These are phyloP conservation scores for Candida germanica DNA, from an alignment of 805 yeast genomes.

Conservation along the genomic window DNA sequence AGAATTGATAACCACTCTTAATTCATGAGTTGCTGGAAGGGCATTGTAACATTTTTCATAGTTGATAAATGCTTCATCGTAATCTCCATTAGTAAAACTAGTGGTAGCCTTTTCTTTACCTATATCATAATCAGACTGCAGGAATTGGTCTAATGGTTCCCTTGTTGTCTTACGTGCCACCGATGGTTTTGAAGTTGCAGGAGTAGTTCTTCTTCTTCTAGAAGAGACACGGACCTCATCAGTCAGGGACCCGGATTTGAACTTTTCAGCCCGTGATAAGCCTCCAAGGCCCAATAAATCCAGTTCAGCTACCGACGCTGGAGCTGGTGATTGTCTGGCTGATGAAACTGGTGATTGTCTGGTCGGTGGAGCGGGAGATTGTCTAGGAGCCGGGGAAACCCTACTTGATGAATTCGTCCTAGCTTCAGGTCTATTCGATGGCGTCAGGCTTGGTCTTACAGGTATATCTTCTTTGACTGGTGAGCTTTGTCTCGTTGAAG, in stretches of 20 bases:
- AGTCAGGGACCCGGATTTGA: constrained; percentile 17
- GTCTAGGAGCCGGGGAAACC: constrained; percentile 6
- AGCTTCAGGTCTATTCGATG: neutral
- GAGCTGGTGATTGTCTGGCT: constrained; percentile 6
- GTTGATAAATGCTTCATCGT: constrained; percentile 55
- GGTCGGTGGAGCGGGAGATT: neutral
- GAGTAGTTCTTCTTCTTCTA: constrained; percentile 19
- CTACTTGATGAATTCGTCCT: neutral
- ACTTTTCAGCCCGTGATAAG: constrained; percentile 21
- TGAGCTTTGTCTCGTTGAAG: constrained; percentile 2
- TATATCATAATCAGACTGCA: constrained; percentile 43
- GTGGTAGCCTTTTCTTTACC: constrained; percentile 56
- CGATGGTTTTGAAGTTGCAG: constrained; percentile 1
- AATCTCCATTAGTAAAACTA: constrained; percentile 81
- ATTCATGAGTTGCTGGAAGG: constrained; percentile 62
- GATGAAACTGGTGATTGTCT: neutral
- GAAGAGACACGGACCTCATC: constrained; percentile 22
- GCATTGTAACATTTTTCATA: constrained; percentile 50
- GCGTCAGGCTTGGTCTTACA: constrained; percentile 4
- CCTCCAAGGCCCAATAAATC: constrained; percentile 28
- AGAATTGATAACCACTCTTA: constrained; percentile 65
- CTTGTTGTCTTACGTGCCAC: constrained; percentile 11
- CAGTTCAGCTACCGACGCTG: constrained; percentile 11
- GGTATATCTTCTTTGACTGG: constrained; percentile 6
- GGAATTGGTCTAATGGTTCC: constrained; percentile 34